Evolutionary conservation across 2,329 filamentous ascomycete species (phyloP), one percentile per base, ranked within the genome.

Genomic region (Cladosporium austrohemisphaericum): DNA sequence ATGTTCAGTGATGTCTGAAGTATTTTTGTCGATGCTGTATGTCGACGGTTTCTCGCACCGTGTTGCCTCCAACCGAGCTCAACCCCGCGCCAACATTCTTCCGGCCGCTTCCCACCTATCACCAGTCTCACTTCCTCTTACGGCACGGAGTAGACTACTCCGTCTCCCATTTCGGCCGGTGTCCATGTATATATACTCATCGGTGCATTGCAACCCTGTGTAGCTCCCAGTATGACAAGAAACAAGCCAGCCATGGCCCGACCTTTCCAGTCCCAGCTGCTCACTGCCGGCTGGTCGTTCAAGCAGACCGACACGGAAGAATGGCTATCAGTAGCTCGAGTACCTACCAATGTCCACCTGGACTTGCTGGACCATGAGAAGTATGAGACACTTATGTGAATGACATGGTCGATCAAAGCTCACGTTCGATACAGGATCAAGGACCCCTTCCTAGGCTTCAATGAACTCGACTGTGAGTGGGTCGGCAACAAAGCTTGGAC

Each of bases 401-500:
- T 22, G 13, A 2, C 13, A 10, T n/a, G 9, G 8, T 37, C 9
- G 10, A 16, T n/a, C 2, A 23, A 48, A 66, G 38, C 52, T 41
- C 20, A 38, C 26, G 29, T 2, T 25, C n/a, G 10, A 41, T 5
- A 45, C 56, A 76, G 73, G 51, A 76, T 76, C 31, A 70, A 70
- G 10, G 73, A 76, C 57, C 73, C 74, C 0, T 76, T 75, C 56
- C 60, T 75, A 4, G 74, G 70, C 32, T 74, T 74, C 65, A 76
- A 76, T 53, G 74, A 76, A 59, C 63, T 74, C 46, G 63, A 71
- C 41, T 70, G 70, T 40, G 68, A 76, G 61, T 76, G 74, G 74
- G 72, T 76, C 13, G 72, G 67, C 16, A 72, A 76, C 53, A 68
- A 71, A 55, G 59, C 65, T 4, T 77, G 74, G 74, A 70, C 65